These are phyloP conservation scores for Endoconidiophora polonica DNA, from an alignment of 2,329 filamentous ascomycete species.

Conservation along the genomic window DNA sequence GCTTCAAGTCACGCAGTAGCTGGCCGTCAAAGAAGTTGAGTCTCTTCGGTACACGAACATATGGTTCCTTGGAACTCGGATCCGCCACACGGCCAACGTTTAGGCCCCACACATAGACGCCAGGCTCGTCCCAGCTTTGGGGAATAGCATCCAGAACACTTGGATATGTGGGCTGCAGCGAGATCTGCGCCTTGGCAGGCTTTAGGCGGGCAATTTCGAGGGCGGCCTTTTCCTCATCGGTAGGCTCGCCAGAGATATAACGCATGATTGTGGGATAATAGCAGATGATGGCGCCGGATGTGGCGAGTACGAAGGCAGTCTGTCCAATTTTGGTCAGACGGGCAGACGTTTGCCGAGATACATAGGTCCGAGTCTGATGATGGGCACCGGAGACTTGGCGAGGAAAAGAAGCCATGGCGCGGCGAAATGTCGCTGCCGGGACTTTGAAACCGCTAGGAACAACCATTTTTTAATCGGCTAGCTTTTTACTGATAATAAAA, in stretches of 20 bases:
- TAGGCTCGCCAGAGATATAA: constrained; percentile 5
- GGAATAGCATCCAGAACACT: constrained; percentile 2
- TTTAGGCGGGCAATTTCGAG: constrained; percentile 52
- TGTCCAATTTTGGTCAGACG: constrained; percentile 5
- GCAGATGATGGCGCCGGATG: constrained; percentile 13
- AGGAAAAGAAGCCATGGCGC: neutral
- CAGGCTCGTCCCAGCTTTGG: constrained; percentile 63
- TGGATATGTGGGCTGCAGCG: constrained; percentile 56
- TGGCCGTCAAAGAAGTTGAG: constrained; percentile 72
- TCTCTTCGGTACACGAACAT: constrained; percentile 64
- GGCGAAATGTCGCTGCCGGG: constrained; percentile 6
- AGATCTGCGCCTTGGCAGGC: constrained; percentile 42
- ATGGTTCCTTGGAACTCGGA: constrained; percentile 58
- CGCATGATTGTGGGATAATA: constrained; percentile 12
- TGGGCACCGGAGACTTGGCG: neutral
- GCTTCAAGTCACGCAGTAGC: constrained; percentile 70
- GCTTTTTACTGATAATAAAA: neutral
- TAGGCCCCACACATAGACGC: constrained; percentile 86
- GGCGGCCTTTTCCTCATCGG: constrained; percentile 13
- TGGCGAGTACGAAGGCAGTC: constrained; percentile 9
- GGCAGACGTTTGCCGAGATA: constrained; percentile 2
- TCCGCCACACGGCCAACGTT: constrained; percentile 76
- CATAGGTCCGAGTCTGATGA: constrained; percentile 1
- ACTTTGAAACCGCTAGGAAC: constrained; percentile 3
- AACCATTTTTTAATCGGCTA: constrained; percentile 4